These are phyloP conservation scores for Planoprotostelium fungivorum DNA, from an alignment of 78 protist genomes.

Conservation along the genomic window DNA sequence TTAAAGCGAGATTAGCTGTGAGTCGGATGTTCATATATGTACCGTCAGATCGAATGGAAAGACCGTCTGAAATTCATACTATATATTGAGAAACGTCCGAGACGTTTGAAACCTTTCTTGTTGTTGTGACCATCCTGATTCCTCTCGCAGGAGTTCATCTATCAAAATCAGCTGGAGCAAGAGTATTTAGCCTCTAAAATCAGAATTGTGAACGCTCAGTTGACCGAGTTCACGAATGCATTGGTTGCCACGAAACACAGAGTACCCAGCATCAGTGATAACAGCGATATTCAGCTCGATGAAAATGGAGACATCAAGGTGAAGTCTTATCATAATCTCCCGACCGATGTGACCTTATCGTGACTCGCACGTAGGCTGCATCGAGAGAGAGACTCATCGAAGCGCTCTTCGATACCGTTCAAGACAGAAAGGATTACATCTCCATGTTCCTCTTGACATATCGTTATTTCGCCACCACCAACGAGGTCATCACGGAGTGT, in stretches of 20 bases:
- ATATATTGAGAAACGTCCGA: neutral
- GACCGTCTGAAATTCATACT: neutral
- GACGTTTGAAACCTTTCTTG: too few species aligned
- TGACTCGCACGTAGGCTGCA: neutral
- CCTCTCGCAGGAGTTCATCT: neutral
- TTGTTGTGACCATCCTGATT: neutral
- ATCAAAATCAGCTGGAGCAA: neutral
- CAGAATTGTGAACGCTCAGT: neutral
- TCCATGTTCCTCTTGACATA: conserved; percentile 64
- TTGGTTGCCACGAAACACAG: neutral
- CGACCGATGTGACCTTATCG: neutral
- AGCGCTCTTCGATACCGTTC: neutral
- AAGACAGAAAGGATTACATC: conserved; percentile 18
- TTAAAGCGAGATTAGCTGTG: neutral
- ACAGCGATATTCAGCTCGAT: neutral
- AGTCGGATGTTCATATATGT: neutral
- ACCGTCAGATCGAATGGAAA: neutral
- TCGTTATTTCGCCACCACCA: conserved; percentile 53
- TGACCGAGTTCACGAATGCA: neutral
- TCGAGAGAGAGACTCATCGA: neutral
- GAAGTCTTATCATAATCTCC: neutral
- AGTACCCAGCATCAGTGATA: neutral
- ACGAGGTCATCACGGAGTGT: conserved; percentile 26
- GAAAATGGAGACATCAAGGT: neutral
- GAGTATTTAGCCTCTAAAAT: neutral